Conservation (phyloP, 805 yeast species). For the Starmerella powellii region DNA sequence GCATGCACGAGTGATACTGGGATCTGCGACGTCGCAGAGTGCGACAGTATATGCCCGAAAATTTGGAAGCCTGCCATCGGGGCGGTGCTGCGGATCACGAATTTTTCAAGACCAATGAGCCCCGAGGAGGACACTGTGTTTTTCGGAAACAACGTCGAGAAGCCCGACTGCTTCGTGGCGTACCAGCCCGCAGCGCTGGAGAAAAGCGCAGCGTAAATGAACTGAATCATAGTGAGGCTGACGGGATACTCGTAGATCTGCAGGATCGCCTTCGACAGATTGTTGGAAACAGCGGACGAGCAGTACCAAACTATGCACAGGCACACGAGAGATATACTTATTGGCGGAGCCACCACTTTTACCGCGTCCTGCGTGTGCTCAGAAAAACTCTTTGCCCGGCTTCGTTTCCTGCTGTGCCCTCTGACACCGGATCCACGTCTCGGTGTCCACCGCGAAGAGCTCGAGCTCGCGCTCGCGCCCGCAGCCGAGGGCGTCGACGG, state of each 20-base stretch:
- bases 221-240: constrained; percentile 82
- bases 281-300: constrained; percentile 67
- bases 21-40: constrained; percentile 79
- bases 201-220: constrained; percentile 48
- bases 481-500: constrained; percentile 7
- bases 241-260: constrained; percentile 64
- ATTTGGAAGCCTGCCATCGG: constrained; percentile 96
- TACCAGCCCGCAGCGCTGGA: constrained; percentile 38
- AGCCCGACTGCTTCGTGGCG: constrained; percentile 28
- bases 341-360: constrained; percentile 33
- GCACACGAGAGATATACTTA: constrained; percentile 35
- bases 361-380: constrained; percentile 29
- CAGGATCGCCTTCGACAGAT: constrained; percentile 67
- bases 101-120: constrained; percentile 23
- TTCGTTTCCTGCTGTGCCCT: constrained; percentile 10
- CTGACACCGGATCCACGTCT: constrained; percentile 8
- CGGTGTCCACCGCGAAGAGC: constrained; percentile 10
- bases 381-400: constrained; percentile 20
- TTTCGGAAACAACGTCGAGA: constrained; percentile 30
- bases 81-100: constrained; percentile 38
- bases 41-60: constrained; percentile 80
- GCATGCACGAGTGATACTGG: constrained; percentile 96
- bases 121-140: constrained; percentile 25
- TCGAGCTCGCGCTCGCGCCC: constrained; percentile 1
- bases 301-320: constrained; percentile 72